Conservation (phyloP, 257 asterid species). For the Gardenia jasminoides region DNA sequence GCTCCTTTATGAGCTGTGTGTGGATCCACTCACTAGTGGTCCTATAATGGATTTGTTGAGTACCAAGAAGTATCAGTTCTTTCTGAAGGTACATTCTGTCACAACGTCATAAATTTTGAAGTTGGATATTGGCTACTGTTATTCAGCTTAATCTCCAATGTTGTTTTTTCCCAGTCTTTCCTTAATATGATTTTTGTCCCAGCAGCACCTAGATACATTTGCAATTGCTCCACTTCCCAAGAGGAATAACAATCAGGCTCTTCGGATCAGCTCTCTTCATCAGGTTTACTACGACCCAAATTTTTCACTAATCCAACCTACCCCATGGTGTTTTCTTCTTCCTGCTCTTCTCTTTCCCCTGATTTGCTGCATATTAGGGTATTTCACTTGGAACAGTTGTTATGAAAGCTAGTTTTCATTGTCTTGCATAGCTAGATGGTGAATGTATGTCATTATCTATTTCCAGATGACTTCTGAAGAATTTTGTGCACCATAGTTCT, state of each 20-base stretch:
- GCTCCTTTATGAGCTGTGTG: conserved; percentile 85
- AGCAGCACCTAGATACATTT: conserved; percentile 74
- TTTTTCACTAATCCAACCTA: neutral
- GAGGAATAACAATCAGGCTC: conserved; percentile 62
- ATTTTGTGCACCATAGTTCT: neutral
- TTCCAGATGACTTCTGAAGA: neutral
- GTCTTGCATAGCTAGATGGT: neutral
- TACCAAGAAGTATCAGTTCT: conserved; percentile 77
- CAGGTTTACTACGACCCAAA: conserved; percentile 45
- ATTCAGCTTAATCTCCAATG: neutral
- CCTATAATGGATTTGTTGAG: conserved; percentile 81
- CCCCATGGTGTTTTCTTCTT: neutral
- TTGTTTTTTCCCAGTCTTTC: neutral
- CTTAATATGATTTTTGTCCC: conserved; percentile 5
- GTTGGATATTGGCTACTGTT: neutral
- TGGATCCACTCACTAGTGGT: conserved; percentile 75
- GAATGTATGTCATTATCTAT: neutral
- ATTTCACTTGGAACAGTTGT: neutral
- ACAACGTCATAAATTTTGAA: neutral
- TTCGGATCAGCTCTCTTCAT: conserved; percentile 92
- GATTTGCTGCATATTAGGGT: neutral
- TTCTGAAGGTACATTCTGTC: conserved; percentile 53
- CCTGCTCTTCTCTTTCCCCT: neutral
- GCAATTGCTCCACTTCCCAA: conserved; percentile 82
- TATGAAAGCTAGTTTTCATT: neutral